phyloP scores from a whole-genome alignment of 108 stramenopile species.

The Discostella stelligeroides region DNA sequence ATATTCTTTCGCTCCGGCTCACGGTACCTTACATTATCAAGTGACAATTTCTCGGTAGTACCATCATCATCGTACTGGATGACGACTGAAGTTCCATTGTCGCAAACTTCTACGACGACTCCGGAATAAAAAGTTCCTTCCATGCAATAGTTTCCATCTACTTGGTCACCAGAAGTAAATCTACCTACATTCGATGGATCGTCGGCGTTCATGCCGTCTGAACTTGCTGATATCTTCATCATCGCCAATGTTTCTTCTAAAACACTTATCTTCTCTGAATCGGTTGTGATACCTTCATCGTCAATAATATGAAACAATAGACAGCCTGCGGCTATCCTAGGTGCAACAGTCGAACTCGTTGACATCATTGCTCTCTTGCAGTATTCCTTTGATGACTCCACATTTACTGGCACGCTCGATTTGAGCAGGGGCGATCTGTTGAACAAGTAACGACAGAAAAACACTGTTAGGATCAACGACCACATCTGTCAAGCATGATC shows the following conservation, averaged over 20 bases:
- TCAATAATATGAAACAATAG: conserved; percentile 66
- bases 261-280: conserved; percentile 44
- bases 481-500: not conserved
- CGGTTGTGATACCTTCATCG: conserved; percentile 50
- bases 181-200: conserved; percentile 39
- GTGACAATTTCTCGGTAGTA: conserved; percentile 57
- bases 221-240: conserved; percentile 40
- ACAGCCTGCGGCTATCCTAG: conserved; percentile 76
- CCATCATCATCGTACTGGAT: conserved; percentile 80
- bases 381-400: conserved; percentile 65
- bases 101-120: conserved; percentile 50
- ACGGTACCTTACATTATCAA: conserved; percentile 55
- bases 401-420: conserved; percentile 62
- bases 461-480: not conserved
- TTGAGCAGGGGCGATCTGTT: conserved; percentile 46
- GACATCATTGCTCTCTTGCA: conserved; percentile 61
- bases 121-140: conserved; percentile 77
- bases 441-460: not conserved
- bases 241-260: conserved; percentile 56
- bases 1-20: conserved; percentile 24
- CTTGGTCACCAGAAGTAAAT: conserved; percentile 65
- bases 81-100: conserved; percentile 50
- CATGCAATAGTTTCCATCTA: conserved; percentile 69
- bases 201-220: conserved; percentile 35
- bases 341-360: conserved; percentile 27